phyloP scores from a whole-genome alignment of 2,329 filamentous ascomycete genomes.

The Sporothrix globosa region DNA sequence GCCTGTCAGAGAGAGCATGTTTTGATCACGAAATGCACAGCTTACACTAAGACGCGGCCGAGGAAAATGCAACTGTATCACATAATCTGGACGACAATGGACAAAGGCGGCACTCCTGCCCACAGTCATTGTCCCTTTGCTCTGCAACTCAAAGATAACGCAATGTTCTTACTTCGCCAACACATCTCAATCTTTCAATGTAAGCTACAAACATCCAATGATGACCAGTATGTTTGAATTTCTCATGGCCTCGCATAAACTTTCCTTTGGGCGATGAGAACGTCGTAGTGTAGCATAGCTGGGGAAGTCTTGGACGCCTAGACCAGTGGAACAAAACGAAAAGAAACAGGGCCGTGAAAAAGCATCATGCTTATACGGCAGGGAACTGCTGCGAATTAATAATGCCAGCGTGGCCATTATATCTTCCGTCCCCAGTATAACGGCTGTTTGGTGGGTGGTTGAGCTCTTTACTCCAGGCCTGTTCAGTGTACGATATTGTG shows the following conservation, averaged over 20 bases:
- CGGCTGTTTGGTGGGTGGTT: neutral
- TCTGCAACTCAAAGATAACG: too few species aligned
- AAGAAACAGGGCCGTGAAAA: conserved; percentile 6
- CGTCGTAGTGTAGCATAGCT: neutral
- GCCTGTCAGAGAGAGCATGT: neutral
- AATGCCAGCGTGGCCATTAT: neutral
- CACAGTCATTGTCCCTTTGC: too few species aligned
- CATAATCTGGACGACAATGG: conserved; percentile 15
- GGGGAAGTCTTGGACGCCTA: neutral
- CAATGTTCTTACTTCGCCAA: too few species aligned
- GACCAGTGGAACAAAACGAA: neutral
- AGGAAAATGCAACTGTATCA: conserved; percentile 5
- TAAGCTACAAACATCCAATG: neutral
- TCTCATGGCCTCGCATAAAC: neutral
- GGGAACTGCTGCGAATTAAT: conserved; percentile 22
- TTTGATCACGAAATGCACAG: neutral
- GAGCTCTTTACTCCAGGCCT: neutral
- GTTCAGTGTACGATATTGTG: neutral
- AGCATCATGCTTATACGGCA: conserved; percentile 22
- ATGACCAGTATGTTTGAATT: too few species aligned
- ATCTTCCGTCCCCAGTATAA: neutral
- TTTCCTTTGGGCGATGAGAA: neutral
- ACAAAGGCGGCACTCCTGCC: neutral
- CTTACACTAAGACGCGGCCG: neutral
- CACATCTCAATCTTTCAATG: neutral